phyloP scores from a whole-genome alignment of 2,329 filamentous ascomycete species.

The Fusarium austroafricanum region DNA sequence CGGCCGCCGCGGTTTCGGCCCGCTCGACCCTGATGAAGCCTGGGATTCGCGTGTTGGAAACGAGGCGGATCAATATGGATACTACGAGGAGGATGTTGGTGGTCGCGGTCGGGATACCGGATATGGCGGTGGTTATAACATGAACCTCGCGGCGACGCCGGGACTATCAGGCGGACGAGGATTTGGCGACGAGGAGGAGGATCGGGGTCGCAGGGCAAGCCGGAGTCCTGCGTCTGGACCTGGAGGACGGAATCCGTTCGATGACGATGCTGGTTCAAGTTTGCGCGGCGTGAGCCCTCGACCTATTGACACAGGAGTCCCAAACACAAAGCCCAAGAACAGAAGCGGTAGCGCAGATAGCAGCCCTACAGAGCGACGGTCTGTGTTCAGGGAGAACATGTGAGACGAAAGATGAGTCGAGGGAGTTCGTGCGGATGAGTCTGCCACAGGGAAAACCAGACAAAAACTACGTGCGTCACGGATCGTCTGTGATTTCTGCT shows the following conservation, averaged over 20 bases:
- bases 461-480: slow-evolving; percentile 23
- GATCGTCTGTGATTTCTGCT: neutral
- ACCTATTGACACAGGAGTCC: slow-evolving; percentile 68
- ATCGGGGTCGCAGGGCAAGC: slow-evolving; percentile 58
- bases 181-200: slow-evolving; percentile 47
- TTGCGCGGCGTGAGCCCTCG: slow-evolving; percentile 80
- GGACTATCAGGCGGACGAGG: slow-evolving; percentile 40
- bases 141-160: slow-evolving; percentile 59
- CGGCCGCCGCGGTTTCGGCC: slow-evolving; percentile 69
- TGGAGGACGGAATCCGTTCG: slow-evolving; percentile 72
- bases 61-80: slow-evolving; percentile 75
- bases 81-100: slow-evolving; percentile 73
- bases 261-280: slow-evolving; percentile 73
- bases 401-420: slow-evolving; percentile 49
- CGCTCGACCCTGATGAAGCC: slow-evolving; percentile 84
- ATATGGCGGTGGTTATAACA: slow-evolving; percentile 58
- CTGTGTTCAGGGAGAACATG: slow-evolving; percentile 77
- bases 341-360: slow-evolving; percentile 56
- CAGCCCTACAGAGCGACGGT: slow-evolving; percentile 75
- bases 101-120: slow-evolving; percentile 50
- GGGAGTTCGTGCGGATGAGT: neutral
- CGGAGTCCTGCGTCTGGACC: slow-evolving; percentile 54
- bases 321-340: slow-evolving; percentile 35
- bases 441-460: neutral
- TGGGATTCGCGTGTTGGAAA: slow-evolving; percentile 85